Evolutionary conservation across 139 green algal genomes (phyloP).

Genomic region (Parachlorella kessleri): DNA sequence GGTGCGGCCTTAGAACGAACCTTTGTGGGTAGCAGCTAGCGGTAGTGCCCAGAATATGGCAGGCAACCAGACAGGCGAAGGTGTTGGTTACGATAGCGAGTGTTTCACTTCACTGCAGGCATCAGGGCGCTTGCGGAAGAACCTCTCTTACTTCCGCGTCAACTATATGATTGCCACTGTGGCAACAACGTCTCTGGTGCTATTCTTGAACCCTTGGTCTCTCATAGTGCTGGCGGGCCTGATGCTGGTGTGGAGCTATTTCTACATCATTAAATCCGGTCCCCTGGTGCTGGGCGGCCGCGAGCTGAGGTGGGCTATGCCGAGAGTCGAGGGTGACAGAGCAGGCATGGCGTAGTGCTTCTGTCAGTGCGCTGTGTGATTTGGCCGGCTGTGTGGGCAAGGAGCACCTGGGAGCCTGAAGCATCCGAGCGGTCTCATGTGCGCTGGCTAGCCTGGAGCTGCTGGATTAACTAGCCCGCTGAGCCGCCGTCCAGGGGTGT

Average conservation of each 20-base stretch:
- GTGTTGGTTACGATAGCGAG: too few relatives aligned
- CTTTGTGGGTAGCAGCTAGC: too few relatives aligned
- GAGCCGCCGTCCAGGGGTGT: not conserved
- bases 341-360: too few relatives aligned
- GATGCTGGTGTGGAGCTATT: constrained; percentile 78
- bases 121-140: constrained; percentile 77
- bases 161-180: constrained; percentile 91
- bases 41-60: too few relatives aligned
- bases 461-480: not conserved
- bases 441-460: not conserved
- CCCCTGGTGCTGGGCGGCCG: constrained; percentile 81
- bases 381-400: too few relatives aligned
- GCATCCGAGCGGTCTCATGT: too few relatives aligned
- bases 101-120: constrained; percentile 57
- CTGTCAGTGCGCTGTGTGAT: too few relatives aligned
- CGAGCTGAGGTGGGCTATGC: constrained; percentile 62
- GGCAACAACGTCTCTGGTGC: constrained; percentile 64
- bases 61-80: too few relatives aligned
- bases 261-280: constrained; percentile 76
- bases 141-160: constrained; percentile 89
- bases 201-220: constrained; percentile 46
- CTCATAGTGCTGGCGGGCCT: constrained; percentile 73
- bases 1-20: too few relatives aligned
- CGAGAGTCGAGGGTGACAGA: too few relatives aligned
- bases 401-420: too few relatives aligned